phyloP scores from a whole-genome alignment of 2,329 filamentous ascomycete genomes.

The Tetracladium maxilliforme region DNA sequence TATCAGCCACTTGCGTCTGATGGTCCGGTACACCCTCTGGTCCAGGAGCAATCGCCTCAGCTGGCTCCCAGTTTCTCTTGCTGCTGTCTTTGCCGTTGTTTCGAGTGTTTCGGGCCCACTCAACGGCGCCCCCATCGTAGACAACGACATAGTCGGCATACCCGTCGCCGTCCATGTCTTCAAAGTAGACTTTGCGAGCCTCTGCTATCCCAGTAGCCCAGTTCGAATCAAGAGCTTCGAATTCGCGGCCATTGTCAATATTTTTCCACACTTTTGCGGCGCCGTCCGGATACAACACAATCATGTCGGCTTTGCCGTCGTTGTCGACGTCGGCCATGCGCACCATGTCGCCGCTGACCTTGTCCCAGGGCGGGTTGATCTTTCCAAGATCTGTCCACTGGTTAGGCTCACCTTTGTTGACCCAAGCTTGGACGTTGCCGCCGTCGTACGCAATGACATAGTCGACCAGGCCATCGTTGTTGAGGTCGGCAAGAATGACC shows the following conservation, averaged over 20 bases:
- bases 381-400: no score
- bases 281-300: conserved; percentile 2
- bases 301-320: conserved; percentile 2
- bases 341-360: conserved; percentile 1
- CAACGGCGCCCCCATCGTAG: conserved; percentile 2
- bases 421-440: no score
- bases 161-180: conserved; percentile 2
- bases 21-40: no score
- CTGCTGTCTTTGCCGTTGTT: neutral
- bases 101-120: neutral
- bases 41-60: no score
- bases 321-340: conserved; percentile 2
- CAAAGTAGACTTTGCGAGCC: conserved; percentile 1
- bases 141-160: conserved; percentile 2
- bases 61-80: no score
- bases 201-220: no score
- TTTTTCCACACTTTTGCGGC: conserved; percentile 2
- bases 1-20: neutral
- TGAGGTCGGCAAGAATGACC: no score
- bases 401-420: no score
- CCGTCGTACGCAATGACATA: no score
- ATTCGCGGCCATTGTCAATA: conserved; percentile 1
- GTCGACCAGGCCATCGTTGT: no score
- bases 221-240: no score
- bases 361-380: no score